Evolutionary conservation across 202 grass and related monocot species (phyloP).

Genomic region (Carex arenaria): DNA sequence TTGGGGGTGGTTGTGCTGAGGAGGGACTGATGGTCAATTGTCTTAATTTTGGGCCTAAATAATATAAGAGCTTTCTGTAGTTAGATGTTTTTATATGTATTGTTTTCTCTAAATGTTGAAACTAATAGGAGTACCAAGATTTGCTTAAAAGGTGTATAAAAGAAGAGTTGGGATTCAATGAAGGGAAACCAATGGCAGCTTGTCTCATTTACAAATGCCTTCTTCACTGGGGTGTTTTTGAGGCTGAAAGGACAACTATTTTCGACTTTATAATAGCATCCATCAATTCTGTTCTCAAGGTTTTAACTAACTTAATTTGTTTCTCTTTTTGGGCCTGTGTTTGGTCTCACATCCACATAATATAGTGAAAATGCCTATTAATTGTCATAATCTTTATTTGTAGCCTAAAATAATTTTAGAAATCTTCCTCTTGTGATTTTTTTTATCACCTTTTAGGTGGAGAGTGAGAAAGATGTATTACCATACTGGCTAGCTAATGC

Average conservation of each 20-base stretch:
- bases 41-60: background rate
- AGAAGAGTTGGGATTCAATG: constrained; percentile 83
- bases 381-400: constrained; percentile 23
- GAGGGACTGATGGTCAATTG: background rate
- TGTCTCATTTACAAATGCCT: constrained; percentile 83
- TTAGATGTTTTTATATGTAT: background rate
- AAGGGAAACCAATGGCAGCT: constrained; percentile 74
- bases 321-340: background rate
- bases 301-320: constrained; percentile 26
- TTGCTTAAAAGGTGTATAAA: constrained; percentile 62
- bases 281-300: constrained; percentile 65
- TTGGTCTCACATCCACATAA: background rate
- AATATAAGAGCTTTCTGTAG: background rate
- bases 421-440: background rate
- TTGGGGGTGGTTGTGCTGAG: background rate
- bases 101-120: background rate
- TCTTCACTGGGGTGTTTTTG: constrained; percentile 73
- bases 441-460: constrained; percentile 44
- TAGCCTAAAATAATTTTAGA: constrained; percentile 1
- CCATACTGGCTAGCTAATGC: constrained; percentile 82
- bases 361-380: background rate
- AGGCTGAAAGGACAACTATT: constrained; percentile 75
- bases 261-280: constrained; percentile 86
- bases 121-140: constrained; percentile 63
- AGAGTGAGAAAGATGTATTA: constrained; percentile 65